A percentile compares a stretch with the other conserved stretches of the same genome.
Evolutionary conservation across 192 early-diverging fungal genomes (phyloP).

Genomic region (Coemansia sp.): DNA sequence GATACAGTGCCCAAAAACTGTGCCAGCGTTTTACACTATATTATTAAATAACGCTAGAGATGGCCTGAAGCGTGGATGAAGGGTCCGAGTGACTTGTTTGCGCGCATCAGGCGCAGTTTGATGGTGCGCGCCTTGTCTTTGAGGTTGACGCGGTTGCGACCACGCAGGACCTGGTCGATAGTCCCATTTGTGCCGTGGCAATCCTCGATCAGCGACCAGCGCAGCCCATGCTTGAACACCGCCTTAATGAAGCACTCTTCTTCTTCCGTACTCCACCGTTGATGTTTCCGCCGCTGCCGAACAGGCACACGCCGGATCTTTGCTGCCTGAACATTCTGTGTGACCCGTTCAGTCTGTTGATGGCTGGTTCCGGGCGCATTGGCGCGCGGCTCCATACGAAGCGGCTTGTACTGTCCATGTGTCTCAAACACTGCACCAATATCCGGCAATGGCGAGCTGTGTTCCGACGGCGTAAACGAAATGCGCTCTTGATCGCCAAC

Average conservation of each 20-base stretch:
- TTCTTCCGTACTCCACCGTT: conserved; percentile 35
- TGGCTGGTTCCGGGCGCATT: not conserved
- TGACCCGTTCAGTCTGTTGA: not conserved
- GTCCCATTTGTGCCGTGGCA: conserved; percentile 29
- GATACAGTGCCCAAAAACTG: too few species aligned
- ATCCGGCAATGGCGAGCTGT: conserved; percentile 10
- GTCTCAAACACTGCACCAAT: not conserved
- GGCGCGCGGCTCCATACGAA: conserved; percentile 3
- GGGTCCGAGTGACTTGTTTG: conserved; percentile 31
- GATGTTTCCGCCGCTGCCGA: conserved; percentile 2
- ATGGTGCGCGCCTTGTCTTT: conserved; percentile 56
- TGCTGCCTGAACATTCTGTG: not conserved
- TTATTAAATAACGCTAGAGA: not conserved
- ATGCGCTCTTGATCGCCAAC: conserved; percentile 3
- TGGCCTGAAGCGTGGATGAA: conserved; percentile 22
- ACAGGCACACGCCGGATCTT: not conserved
- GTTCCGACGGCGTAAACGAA: conserved; percentile 29
- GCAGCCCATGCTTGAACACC: conserved; percentile 20
- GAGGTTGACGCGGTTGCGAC: conserved; percentile 36
- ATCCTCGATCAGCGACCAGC: conserved; percentile 30
- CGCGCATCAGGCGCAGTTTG: conserved; percentile 45
- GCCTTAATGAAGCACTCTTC: conserved; percentile 40
- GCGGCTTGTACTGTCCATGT: conserved; percentile 43
- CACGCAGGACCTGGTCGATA: conserved; percentile 20
- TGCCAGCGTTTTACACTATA: too few species aligned